These are phyloP conservation scores for Fraxinus sp. DNA, from an alignment of 305 asterid genomes.

Conservation along the genomic window DNA sequence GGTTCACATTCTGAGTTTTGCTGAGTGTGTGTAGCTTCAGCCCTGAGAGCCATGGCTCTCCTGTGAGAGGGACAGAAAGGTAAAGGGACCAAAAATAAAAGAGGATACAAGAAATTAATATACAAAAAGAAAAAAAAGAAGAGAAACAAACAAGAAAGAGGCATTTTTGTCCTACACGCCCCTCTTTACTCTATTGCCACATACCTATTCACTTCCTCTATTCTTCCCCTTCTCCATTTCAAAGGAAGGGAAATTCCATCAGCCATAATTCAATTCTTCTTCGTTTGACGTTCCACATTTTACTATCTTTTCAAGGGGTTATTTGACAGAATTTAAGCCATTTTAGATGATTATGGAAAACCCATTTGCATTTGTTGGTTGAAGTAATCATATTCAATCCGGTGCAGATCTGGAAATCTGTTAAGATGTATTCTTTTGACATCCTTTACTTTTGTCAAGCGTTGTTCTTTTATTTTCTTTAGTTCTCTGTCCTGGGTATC, in stretches of 20 bases:
- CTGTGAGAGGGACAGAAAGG: conserved; percentile 62
- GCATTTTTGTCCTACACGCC: conserved; percentile 35
- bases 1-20: conserved; percentile 38
- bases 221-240: not conserved
- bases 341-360: conserved; percentile 16
- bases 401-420: conserved; percentile 34
- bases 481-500: conserved; percentile 26
- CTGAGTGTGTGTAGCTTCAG: conserved; percentile 39
- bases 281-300: not conserved
- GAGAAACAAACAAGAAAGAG: conserved; percentile 25
- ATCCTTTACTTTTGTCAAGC: conserved; percentile 22
- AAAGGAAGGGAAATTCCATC: not conserved
- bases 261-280: not conserved
- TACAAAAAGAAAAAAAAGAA: conserved; percentile 16
- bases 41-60: conserved; percentile 64
- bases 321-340: not conserved
- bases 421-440: conserved; percentile 43
- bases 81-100: conserved; percentile 43
- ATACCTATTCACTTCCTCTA: not conserved
- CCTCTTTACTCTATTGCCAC: conserved; percentile 32
- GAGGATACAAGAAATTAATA: conserved; percentile 30
- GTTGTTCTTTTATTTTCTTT: conserved; percentile 22
- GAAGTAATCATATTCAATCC: conserved; percentile 15
- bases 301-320: not conserved
- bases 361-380: conserved; percentile 20